These are phyloP conservation scores for Eimeria acervulina DNA, from an alignment of 169 alveolate species.

Conservation along the genomic window DNA sequence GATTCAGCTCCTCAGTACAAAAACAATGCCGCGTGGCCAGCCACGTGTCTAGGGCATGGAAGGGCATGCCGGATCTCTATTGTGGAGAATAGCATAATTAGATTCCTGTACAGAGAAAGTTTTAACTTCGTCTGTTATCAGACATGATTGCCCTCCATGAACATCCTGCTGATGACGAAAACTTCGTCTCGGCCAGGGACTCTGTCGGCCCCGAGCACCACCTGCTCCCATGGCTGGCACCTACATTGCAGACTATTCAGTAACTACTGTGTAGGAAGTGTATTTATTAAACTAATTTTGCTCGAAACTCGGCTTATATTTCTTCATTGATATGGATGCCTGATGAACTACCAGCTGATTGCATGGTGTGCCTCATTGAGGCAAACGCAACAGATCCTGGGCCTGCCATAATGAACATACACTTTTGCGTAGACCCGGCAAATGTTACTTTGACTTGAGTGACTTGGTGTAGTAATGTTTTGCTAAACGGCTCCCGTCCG, in stretches of 20 bases:
- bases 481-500: background rate
- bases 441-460: background rate
- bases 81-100: background rate
- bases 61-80: background rate
- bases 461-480: background rate
- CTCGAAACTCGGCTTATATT: background rate
- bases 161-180: background rate
- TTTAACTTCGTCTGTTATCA: background rate
- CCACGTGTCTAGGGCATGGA: background rate
- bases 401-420: background rate
- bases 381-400: background rate
- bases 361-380: background rate
- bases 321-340: slow-evolving; percentile 19
- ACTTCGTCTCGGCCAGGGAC: background rate
- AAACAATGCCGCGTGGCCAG: background rate
- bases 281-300: background rate
- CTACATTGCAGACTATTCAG: background rate
- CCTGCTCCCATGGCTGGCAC: background rate
- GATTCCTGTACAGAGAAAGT: background rate
- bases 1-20: background rate
- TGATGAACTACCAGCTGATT: background rate
- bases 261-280: background rate
- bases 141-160: background rate
- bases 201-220: slow-evolving; percentile 65
- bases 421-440: background rate